These are phyloP conservation scores for Calonectria montana DNA, from an alignment of 2,329 filamentous ascomycete species.

Conservation along the genomic window DNA sequence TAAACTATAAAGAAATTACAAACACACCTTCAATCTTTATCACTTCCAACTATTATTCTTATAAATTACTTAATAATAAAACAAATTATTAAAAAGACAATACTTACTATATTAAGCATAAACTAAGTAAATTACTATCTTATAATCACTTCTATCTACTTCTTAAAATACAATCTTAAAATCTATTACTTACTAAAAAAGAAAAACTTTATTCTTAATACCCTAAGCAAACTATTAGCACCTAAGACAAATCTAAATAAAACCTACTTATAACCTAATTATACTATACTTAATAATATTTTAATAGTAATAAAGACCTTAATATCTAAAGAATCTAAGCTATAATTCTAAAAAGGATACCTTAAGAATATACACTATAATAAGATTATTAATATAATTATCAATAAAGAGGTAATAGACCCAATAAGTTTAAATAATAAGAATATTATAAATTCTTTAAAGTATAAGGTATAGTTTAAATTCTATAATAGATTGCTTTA, in stretches of 20 bases:
- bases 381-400: neutral
- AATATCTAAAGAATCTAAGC: neutral
- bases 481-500: too few relatives aligned
- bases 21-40: neutral
- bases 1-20: neutral
- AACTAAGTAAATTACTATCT: neutral
- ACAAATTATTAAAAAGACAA: neutral
- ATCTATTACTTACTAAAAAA: neutral
- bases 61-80: too few relatives aligned
- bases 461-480: too few relatives aligned
- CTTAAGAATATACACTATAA: neutral
- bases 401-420: too few relatives aligned
- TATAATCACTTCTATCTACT: neutral
- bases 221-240: neutral
- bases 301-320: neutral
- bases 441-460: too few relatives aligned
- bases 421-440: too few relatives aligned
- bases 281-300: neutral
- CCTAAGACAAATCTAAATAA: neutral
- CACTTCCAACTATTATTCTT: too few relatives aligned
- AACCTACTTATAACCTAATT: neutral
- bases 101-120: neutral
- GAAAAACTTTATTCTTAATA: constrained; percentile 7
- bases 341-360: neutral
- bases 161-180: neutral